Percentiles rank a stretch among this genome's conserved stretches.
Conservation (phyloP, 306 rosid genomes). For the Vigna unguiculata region DNA sequence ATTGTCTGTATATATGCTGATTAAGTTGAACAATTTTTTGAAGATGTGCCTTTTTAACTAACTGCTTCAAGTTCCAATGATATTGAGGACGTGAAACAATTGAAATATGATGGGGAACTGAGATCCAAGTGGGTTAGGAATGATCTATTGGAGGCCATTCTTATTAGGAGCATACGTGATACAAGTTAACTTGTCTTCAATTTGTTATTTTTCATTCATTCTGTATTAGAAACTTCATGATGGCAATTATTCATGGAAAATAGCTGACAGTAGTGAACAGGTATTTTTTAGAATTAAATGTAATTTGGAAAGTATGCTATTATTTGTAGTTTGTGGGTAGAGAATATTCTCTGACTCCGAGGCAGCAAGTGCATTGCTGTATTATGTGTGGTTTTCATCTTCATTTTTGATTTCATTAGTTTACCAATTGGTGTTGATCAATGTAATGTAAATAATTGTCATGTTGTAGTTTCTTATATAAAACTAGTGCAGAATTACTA, state of each 20-base stretch:
- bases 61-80: slow-evolving; percentile 25
- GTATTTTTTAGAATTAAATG: background rate
- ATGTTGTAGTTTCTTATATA: background rate
- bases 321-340: background rate
- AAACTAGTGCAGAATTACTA: background rate
- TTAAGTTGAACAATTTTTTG: background rate
- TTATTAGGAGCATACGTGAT: background rate
- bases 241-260: background rate
- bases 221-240: background rate
- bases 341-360: background rate
- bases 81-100: slow-evolving; percentile 23
- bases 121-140: background rate
- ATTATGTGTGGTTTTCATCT: background rate
- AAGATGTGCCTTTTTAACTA: slow-evolving; percentile 19
- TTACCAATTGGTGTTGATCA: background rate
- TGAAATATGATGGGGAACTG: background rate
- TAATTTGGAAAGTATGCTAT: background rate
- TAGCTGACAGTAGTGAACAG: background rate
- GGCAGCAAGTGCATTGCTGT: background rate
- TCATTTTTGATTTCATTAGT: background rate
- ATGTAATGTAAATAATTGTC: background rate
- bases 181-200: background rate
- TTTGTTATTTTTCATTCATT: background rate
- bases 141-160: background rate
- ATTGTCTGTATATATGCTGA: slow-evolving; percentile 2